A percentile compares a stretch with the other conserved stretches of the same genome.
Evolutionary conservation across 2,329 filamentous ascomycete genomes (phyloP).

Genomic region (Aspergillus ibericus): DNA sequence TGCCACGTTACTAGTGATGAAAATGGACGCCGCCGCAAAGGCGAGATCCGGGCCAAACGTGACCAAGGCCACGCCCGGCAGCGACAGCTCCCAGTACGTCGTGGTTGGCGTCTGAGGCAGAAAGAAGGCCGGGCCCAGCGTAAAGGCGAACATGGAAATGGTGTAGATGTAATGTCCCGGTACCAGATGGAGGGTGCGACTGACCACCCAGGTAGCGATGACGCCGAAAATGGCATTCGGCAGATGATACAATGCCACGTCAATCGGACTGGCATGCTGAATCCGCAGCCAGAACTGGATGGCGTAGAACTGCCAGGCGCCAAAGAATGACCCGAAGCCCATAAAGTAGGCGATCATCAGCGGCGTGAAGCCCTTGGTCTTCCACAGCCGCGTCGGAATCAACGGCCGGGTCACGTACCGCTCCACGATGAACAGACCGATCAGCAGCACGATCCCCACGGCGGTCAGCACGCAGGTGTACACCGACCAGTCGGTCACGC

Average conservation of each 20-base stretch:
- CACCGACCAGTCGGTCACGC: constrained; percentile 50
- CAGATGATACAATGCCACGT: constrained; percentile 46
- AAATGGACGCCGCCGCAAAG: constrained; percentile 51
- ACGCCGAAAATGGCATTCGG: constrained; percentile 49
- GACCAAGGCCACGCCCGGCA: constrained; percentile 47
- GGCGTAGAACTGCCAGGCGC: constrained; percentile 43
- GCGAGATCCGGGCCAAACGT: constrained; percentile 51
- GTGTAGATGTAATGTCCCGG: constrained; percentile 50
- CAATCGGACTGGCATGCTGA: constrained; percentile 42
- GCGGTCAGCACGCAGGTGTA: constrained; percentile 52
- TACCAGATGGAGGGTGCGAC: constrained; percentile 47
- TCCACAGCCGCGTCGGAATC: constrained; percentile 47
- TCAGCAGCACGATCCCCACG: constrained; percentile 48
- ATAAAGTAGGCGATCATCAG: constrained; percentile 48
- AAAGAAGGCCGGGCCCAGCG: constrained; percentile 42
- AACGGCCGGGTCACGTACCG: constrained; percentile 45
- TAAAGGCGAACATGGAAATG: constrained; percentile 45
- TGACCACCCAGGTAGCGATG: constrained; percentile 49
- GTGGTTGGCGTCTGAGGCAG: constrained; percentile 43
- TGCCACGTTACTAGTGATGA: constrained; percentile 50
- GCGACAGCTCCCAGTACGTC: constrained; percentile 47
- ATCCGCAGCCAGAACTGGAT: constrained; percentile 43
- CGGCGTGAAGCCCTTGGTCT: constrained; percentile 45
- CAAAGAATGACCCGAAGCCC: constrained; percentile 48
- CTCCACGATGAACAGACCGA: constrained; percentile 51